Evolutionary conservation across 306 rosid species (phyloP).

Genomic region (Sphenostylis stenocarpa): DNA sequence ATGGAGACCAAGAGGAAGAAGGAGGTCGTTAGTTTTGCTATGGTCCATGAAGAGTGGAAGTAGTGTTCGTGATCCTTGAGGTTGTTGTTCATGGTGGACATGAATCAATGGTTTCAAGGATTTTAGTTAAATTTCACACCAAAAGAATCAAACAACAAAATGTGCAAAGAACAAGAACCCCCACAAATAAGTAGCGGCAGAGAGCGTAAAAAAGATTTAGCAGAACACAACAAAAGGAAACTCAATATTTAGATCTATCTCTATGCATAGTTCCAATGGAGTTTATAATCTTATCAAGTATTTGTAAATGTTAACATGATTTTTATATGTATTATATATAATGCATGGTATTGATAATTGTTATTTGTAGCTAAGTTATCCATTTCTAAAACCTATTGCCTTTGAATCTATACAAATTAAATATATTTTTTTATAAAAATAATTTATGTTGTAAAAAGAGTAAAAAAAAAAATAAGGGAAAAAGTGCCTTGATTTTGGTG

Average conservation of each 20-base stretch:
- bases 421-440: too few species aligned
- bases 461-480: too few species aligned
- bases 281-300: neutral
- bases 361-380: too few species aligned
- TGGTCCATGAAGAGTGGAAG: conserved; percentile 28
- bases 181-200: neutral
- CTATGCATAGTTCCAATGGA: neutral
- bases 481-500: too few species aligned
- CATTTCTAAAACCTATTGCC: too few species aligned
- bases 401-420: too few species aligned
- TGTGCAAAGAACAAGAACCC: neutral
- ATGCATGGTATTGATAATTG: too few species aligned
- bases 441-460: too few species aligned
- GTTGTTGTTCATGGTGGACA: conserved; percentile 38
- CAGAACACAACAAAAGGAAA: neutral
- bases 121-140: neutral
- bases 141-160: neutral
- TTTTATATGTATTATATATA: too few species aligned
- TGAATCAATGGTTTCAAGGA: neutral
- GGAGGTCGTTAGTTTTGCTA: conserved; percentile 35
- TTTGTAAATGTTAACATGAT: neutral
- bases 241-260: neutral
- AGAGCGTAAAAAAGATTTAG: neutral
- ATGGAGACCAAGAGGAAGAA: conserved; percentile 36
- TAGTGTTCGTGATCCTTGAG: conserved; percentile 41